phyloP scores from a whole-genome alignment of 768 basidiomycete genomes.

The Podaxis pistillaris region DNA sequence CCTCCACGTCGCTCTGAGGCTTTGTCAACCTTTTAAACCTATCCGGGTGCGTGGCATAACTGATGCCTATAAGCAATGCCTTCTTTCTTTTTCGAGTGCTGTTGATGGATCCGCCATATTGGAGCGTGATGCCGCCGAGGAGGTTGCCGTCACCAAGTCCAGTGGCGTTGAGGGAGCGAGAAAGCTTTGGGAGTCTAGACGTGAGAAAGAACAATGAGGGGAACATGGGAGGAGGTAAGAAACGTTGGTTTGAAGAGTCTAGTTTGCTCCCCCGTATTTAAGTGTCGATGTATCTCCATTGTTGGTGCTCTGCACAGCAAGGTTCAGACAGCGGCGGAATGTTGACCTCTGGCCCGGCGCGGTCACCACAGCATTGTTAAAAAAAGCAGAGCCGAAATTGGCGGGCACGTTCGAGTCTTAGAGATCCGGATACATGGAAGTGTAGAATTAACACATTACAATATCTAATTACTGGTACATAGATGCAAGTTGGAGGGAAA shows the following conservation, averaged over 20 bases:
- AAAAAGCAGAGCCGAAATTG: not conserved
- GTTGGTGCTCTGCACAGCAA: too few species aligned
- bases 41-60: not conserved
- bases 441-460: not conserved
- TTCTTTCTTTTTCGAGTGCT: not conserved
- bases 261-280: too few species aligned
- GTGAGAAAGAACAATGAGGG: too few species aligned
- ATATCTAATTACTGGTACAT: not conserved
- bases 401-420: not conserved
- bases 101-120: not conserved
- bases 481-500: not conserved
- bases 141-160: not conserved
- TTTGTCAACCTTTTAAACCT: not conserved
- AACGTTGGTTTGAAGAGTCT: too few species aligned
- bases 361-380: too few species aligned
- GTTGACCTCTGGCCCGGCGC: too few species aligned
- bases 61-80: conserved; percentile 18
- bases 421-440: not conserved
- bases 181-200: too few species aligned
- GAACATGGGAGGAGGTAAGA: too few species aligned
- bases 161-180: too few species aligned
- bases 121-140: not conserved
- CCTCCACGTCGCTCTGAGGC: conserved; percentile 8
- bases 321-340: too few species aligned
- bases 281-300: too few species aligned